phyloP scores from a whole-genome alignment of 306 rosid species.

The Trifolium pratense region DNA sequence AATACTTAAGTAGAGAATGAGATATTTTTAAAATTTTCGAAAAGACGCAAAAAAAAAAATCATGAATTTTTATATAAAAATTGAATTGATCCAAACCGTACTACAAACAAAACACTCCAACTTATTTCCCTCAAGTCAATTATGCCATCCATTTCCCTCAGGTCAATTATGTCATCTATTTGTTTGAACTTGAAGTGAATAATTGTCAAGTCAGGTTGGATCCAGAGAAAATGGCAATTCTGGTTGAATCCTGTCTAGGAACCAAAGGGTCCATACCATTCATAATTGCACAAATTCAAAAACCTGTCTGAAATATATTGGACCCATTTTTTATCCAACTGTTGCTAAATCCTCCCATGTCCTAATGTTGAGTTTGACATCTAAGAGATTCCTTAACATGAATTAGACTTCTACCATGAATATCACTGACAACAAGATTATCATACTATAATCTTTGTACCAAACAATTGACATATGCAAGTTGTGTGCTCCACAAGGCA shows the following conservation, averaged over 20 bases:
- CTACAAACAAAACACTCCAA: too few species aligned
- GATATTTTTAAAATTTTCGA: too few species aligned
- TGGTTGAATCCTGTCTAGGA: conserved; percentile 13
- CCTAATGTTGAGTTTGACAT: not conserved
- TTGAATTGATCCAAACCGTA: too few species aligned
- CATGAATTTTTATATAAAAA: too few species aligned
- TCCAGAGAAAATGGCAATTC: not conserved
- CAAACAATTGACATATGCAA: conserved; percentile 13
- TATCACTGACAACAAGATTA: not conserved
- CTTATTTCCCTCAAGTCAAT: not conserved
- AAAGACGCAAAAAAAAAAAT: too few species aligned
- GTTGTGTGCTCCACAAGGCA: not conserved
- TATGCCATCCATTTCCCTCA: not conserved
- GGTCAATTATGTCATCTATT: not conserved
- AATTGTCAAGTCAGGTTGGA: not conserved
- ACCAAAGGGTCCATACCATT: not conserved
- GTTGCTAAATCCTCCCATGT: not conserved
- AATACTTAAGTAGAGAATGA: too few species aligned
- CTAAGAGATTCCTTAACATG: conserved; percentile 2
- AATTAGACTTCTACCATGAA: not conserved
- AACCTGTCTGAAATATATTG: not conserved
- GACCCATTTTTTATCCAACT: conserved; percentile 24
- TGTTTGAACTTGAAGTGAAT: not conserved
- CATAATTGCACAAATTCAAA: conserved; percentile 2
- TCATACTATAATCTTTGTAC: not conserved